These are phyloP conservation scores for Moringa oleifera DNA, from an alignment of 345 rosid genomes.

Conservation along the genomic window DNA sequence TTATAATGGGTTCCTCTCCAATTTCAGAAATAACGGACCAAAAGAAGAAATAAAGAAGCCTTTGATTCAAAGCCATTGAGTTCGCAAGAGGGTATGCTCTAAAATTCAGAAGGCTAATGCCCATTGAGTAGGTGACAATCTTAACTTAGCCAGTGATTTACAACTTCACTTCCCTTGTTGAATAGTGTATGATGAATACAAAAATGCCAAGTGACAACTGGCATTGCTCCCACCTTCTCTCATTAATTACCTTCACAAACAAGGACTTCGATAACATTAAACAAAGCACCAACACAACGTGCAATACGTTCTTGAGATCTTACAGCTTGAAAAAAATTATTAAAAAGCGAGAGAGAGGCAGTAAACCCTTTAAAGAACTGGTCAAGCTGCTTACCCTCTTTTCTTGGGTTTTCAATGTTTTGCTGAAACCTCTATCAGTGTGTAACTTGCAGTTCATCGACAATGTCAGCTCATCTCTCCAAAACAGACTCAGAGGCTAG, in stretches of 20 bases:
- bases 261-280: conserved; percentile 27
- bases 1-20: no score
- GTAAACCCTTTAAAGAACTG: background rate
- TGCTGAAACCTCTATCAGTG: background rate
- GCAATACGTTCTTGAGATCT: conserved; percentile 24
- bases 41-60: no score
- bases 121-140: no score
- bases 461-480: conserved; percentile 38
- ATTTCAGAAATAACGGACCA: no score
- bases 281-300: conserved; percentile 27
- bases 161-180: no score
- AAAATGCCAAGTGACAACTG: conserved; percentile 13
- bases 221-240: conserved; percentile 25
- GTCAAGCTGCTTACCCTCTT: background rate
- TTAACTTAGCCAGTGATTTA: no score
- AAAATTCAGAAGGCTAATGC: no score
- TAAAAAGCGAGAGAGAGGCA: background rate
- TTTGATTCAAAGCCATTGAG: no score
- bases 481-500: conserved; percentile 67
- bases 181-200: no score
- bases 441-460: background rate
- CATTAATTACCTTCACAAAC: conserved; percentile 27
- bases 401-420: conserved; percentile 3
- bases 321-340: conserved; percentile 1
- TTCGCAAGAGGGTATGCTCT: no score